Evolutionary conservation across 208 protist genomes (phyloP), one percentile per base, ranked within the genome.

Genomic region (Herpetomonas samuelpessoai): DNA sequence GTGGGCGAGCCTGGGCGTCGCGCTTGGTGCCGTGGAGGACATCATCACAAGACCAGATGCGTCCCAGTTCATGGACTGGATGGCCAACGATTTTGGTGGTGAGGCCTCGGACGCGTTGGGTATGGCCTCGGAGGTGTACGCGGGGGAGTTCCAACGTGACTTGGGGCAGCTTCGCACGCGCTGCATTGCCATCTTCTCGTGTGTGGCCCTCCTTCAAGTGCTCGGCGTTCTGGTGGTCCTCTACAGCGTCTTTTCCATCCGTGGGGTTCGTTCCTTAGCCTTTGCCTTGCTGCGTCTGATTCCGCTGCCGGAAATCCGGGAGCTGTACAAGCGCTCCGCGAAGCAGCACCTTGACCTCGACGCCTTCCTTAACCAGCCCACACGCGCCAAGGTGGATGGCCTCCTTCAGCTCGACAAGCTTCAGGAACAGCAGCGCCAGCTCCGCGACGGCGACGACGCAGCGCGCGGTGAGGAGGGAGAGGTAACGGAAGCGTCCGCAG

Each of bases 271-370:
- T 4, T 12, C 46, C 4, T 10, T 49, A 3, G 38, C 52, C 16
- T 66, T 66, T 48, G 51, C 50, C 3, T 12, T 66, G 25, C 12
- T 66, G 10, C 24, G 31, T 9, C 52, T 66, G n/a, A 47, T 66
- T 18, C 61, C 61, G 35, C 3, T n/a, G 12, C 9, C 14, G 4
- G 52, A 56, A 9, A 21, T 66, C 4, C 47, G 61, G 7, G 22
- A 6, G 50, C 29, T 66, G 18, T 25, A 60, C 51, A 18, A 18
- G 50, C 27, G 38, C 48, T 60, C 18, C 24, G 6, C 25, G 50
- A 14, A 25, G 16, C 30, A 41, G 51, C 52, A 66, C 38, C n/a
- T 59, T 18, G 31, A 57, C 18, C 47, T 66, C 7, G 61, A 66
- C 39, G 24, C 26, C 21, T 66, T 66, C 39, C 26, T 66, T 10